Evolutionary conservation across 768 basidiomycete species (phyloP), one percentile per base, ranked within the genome.

Genomic region (Coprinellus aureogranulatus): DNA sequence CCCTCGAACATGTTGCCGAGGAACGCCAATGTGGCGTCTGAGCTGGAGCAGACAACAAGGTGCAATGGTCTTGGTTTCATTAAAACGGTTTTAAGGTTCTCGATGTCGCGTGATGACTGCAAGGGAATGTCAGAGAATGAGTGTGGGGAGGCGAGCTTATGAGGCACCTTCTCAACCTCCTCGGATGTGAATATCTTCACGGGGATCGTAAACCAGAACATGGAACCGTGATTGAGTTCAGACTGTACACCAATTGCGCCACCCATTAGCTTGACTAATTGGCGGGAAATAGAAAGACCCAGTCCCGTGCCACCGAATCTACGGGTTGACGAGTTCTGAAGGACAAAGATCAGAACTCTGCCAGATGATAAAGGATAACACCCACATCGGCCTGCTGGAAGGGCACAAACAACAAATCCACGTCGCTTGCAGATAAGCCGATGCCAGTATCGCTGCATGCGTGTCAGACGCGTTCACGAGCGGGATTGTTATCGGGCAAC

Each of bases 261-360:
- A 20, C 85, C 84, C 81, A 89, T 86, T n/a, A 89, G 77, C 64
- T 87, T 87, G 46, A 89, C 87, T 31, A 90, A 72, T 61, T 88
- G 85, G 14, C 86, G 80, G 8, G 87, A 89, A 61, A 90, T 90
- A 5, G 86, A 88, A 23, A 89, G 71, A 20, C 89, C 89, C 9
- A 90, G 68, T 10, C 89, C 89, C n/a, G 88, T 89, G 2, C 89
- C 89, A 46, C 89, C 89, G 64, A 88, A 90, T 6, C 84, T 79
- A 26, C 88, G 82, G 6, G 89, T 89, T 0, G 87, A 88, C 0
- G 88, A 89, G 61, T 87, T 89, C 74, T 79, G n/a, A n/a, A n/a
- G n/a, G n/a, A n/a, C n/a, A n/a, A 54, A 5, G 41, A 47, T n/a
- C 30, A 18, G 48, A 26, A 54, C 22, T 55, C 10, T 10, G 41